Evolutionary conservation across 345 rosid species (phyloP).

Genomic region (Rhodomyrtus tomentosa): DNA sequence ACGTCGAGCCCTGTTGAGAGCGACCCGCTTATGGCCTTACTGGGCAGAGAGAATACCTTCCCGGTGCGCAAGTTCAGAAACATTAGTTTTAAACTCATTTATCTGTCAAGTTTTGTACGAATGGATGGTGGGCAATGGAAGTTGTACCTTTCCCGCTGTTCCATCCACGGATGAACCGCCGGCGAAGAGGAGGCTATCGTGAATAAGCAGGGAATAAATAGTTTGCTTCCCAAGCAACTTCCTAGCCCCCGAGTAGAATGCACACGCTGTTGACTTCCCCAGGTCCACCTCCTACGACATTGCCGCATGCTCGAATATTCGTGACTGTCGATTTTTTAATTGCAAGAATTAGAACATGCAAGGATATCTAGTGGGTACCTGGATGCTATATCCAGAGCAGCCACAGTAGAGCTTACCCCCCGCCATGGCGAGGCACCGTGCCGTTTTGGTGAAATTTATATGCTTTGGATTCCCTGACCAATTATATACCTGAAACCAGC

Average conservation of each 20-base stretch:
- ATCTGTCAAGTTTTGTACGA: not conserved
- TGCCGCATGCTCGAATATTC: not conserved
- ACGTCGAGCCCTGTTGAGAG: conserved; percentile 29
- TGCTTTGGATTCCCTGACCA: conserved; percentile 53
- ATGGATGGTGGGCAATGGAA: not conserved
- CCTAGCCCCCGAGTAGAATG: conserved; percentile 42
- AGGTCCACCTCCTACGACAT: conserved; percentile 36
- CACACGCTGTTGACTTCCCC: conserved; percentile 14
- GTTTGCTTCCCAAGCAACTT: conserved; percentile 44
- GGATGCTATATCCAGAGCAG: conserved; percentile 44
- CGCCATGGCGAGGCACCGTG: conserved; percentile 36
- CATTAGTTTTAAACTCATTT: not conserved
- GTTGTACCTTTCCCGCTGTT: conserved; percentile 37
- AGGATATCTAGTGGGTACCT: conserved; percentile 14
- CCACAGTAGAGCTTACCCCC: conserved; percentile 45
- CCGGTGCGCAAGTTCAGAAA: not conserved
- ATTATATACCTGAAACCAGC: conserved; percentile 31
- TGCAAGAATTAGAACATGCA: not conserved
- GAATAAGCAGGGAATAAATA: conserved; percentile 22
- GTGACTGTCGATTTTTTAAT: not conserved
- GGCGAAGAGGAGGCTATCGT: conserved; percentile 24
- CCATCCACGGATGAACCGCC: conserved; percentile 49
- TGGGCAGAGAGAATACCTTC: conserved; percentile 34
- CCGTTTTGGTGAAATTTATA: conserved; percentile 33
- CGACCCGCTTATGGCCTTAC: conserved; percentile 20